These are phyloP conservation scores for Blastocystis sp. DNA, from an alignment of 352 stramenopile genomes.

Conservation along the genomic window DNA sequence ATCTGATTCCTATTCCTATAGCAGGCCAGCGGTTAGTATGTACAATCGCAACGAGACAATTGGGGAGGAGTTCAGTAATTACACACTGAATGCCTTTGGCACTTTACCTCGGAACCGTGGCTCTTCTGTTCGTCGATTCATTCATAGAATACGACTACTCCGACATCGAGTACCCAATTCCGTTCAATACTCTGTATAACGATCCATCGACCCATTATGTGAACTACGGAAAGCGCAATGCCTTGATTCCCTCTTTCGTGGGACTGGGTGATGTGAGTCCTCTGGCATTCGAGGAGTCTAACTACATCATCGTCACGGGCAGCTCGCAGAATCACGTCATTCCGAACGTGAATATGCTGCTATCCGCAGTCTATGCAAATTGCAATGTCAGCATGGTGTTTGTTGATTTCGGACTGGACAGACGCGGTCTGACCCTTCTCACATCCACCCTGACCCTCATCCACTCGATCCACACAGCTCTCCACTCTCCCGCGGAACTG, in stretches of 20 bases:
- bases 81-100: slow-evolving; percentile 1
- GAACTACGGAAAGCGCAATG: neutral
- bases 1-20: neutral
- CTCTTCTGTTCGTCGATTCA: neutral
- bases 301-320: slow-evolving; percentile 20
- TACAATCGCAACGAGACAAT: neutral
- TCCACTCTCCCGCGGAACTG: slow-evolving; percentile 16
- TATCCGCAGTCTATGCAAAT: slow-evolving; percentile 14
- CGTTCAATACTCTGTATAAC: slow-evolving; percentile 35
- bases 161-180: slow-evolving; percentile 28
- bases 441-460: neutral
- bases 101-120: slow-evolving; percentile 16
- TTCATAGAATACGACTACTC: slow-evolving; percentile 42
- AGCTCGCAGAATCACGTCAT: slow-evolving; percentile 40
- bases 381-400: slow-evolving; percentile 30
- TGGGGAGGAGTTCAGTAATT: neutral
- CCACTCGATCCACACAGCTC: neutral
- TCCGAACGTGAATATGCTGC: slow-evolving; percentile 30
- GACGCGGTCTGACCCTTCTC: neutral
- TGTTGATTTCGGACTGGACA: slow-evolving; percentile 35
- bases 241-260: slow-evolving; percentile 16
- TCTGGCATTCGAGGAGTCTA: neutral
- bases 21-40: neutral
- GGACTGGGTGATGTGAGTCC: neutral
- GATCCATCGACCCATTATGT: slow-evolving; percentile 1